Base-by-base conservation (phyloP, 2,329 filamentous ascomycete genomes). In the Piedraia hortae region DNA sequence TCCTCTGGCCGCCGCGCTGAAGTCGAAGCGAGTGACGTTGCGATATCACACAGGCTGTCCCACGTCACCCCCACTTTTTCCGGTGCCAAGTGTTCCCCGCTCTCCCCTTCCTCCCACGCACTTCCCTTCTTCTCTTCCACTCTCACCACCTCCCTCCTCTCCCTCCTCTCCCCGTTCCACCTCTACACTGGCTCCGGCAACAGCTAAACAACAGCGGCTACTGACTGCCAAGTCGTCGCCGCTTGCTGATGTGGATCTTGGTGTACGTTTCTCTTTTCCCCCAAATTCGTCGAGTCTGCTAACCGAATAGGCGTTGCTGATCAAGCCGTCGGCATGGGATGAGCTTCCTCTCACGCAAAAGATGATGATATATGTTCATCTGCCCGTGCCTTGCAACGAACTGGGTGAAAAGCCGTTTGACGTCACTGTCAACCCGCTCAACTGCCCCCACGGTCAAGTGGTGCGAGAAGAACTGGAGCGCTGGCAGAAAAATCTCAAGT, bases 401-500 rank as follows among this genome's bases (percentile, higher is more conserved):
- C 21, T 21, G 12, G 31, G 24, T 15, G 27, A 31, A 12, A 4
- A 30, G 22, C 36, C 28, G 5, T 31, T 53, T 40, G 40, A 47
- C 12, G 44, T 50, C 21, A 41, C 44, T 15, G 32, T 39, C 23
- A 34, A 39, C 17, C 42, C 42, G 11, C 30, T 55, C 3, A 34
- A 46, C 10, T 37, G 34, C 3, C 48, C 54, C 15, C 31, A 47
- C 21, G 44, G 47, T 11, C 44, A 47, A 20, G 46, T 51, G 25
- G 59, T 62, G 40, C 48, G 53, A 11, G 52, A 53, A 10, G 56
- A 50, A 19, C 38, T 63, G 17, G 51, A 54, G 10, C 47, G 52
- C 22, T 67, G 60, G 35, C 53, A 63, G 34, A 36, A 51, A 3
- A 59, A 68, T 30, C 44, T 68, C 1, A 39, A 39, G 11, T 45